Conservation (phyloP, 2,329 filamentous ascomycete genomes). For the Fusarium circinatum region DNA sequence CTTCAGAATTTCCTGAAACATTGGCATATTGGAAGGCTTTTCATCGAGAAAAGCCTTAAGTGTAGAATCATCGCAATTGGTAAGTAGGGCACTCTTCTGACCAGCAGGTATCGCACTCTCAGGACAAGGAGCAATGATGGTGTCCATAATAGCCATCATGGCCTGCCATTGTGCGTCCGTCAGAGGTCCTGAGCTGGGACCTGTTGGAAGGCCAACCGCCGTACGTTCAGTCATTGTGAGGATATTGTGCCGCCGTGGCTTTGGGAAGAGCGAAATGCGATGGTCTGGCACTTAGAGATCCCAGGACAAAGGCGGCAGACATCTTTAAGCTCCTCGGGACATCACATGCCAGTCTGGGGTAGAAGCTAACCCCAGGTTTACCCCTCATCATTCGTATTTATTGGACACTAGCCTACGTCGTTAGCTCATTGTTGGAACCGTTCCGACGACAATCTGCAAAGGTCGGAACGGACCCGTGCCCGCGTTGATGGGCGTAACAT, state of each 20-base stretch:
- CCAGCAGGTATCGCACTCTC: background rate
- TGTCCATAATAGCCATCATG: conserved; percentile 1
- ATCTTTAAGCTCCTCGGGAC: background rate
- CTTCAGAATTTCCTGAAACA: background rate
- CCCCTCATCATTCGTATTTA: background rate
- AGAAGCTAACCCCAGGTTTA: background rate
- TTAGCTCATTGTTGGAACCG: background rate
- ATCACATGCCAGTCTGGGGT: background rate
- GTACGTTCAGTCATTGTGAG: background rate
- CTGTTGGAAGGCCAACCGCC: background rate
- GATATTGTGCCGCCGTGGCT: accelerated
- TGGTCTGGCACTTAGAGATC: too few relatives aligned
- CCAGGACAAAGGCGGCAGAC: background rate
- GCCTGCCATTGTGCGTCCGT: background rate
- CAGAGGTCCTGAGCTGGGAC: background rate
- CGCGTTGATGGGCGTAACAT: accelerated
- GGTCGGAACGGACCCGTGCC: background rate
- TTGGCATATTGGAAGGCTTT: background rate
- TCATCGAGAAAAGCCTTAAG: background rate
- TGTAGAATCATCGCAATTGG: background rate
- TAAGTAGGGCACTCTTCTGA: background rate
- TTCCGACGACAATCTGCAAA: background rate
- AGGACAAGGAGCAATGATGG: background rate
- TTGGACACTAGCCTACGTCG: background rate
- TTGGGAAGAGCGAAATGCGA: accelerated